Evolutionary conservation across 1,139 yeast species (phyloP), one percentile per base, ranked within the genome.

Genomic region (Lipomyces yarrowii): DNA sequence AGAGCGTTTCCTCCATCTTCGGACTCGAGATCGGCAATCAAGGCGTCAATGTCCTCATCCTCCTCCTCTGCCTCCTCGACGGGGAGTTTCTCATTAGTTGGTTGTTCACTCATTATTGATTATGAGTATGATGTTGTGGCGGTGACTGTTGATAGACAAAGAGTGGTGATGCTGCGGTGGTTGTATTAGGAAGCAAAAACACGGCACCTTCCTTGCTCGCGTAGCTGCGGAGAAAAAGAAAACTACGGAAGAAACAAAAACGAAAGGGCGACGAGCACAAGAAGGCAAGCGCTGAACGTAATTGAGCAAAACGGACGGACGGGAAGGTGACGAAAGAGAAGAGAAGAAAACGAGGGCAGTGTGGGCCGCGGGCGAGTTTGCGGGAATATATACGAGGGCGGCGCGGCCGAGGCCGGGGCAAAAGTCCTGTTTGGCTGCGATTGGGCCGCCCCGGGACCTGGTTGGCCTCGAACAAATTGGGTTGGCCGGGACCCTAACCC

Each of bases 11-110:
- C 90, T 71, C 30, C 30, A 26, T 84, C 86, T 79, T 91, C 86
- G 73, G 97, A 91, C 82, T 92, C 97, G 77, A 92, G 85, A 75
- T 92, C 97, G 73, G 87, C 84, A 75, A 92, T 90, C 80, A 92
- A 87, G 79, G 90, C 94, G 78, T 71, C 73, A 55, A 70, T 70
- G 56, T 70, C 72, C 65, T 71, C 73, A 58, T 71, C 72, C n/a
- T 66, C 70, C 59, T 65, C 72, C 39, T 67, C 72, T 46, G 67
- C 71, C 21, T 48, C 62, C 33, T 51, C 57, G 55, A 62, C 62
- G 39, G 51, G 55, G 32, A 51, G 56, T 64, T 67, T 67, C 58
- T 67, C 69, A n/a, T 42, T 30, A 23, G 69, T 67, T 26, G 69
- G 68, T 42, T 54, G 55, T 35, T 69, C 62, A 32, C 64, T 57